Evolutionary conservation across 169 alveolate species (phyloP), one percentile per base, ranked within the genome.

Genomic region (Cystoisospora suis): DNA sequence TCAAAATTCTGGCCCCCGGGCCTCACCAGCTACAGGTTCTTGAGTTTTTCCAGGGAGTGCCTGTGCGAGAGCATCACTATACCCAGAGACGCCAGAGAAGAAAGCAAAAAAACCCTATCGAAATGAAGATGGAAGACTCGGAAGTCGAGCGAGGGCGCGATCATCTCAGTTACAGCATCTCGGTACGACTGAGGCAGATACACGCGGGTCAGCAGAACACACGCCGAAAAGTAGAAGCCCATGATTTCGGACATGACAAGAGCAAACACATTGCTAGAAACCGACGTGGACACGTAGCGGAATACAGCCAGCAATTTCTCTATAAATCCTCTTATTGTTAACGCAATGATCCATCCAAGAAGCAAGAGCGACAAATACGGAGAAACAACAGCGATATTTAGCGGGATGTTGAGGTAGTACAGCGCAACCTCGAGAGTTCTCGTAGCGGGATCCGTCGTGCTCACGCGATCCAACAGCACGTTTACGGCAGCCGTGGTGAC

Each of bases 191-290:
- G 87, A 9, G 93, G 93, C n/a, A 89, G 83, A 75, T 89, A 81
- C 38, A 89, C 75, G 6, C 93, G 88, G 20, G 81, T 75, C 5
- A 89, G 93, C 44, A 89, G 86, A 34, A 49, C 80, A 42, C 93
- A 89, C n/a, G 93, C 93, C 23, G 93, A 89, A 89, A 89, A 89
- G 85, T 89, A 89, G 80, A 89, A 32, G 5, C 89, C 88, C 93
- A 89, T 89, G 46, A 89, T 65, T 47, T 89, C 93, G n/a, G 89
- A 49, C 93, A 89, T 89, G 69, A 77, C 85, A 36, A 89, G 83
- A 32, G 93, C 93, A 34, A 89, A 89, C 6, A 89, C 88, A 58
- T 89, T 89, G 75, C 77, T 44, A 17, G 93, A 75, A 70, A 75
- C 83, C 23, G 93, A 72, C 36, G 93, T 89, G 59, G 89, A 77